Evolutionary conservation across 495 filamentous ascomycete species (phyloP), one percentile per base, ranked within the genome.

Genomic region (Penicillium bovifimosum): DNA sequence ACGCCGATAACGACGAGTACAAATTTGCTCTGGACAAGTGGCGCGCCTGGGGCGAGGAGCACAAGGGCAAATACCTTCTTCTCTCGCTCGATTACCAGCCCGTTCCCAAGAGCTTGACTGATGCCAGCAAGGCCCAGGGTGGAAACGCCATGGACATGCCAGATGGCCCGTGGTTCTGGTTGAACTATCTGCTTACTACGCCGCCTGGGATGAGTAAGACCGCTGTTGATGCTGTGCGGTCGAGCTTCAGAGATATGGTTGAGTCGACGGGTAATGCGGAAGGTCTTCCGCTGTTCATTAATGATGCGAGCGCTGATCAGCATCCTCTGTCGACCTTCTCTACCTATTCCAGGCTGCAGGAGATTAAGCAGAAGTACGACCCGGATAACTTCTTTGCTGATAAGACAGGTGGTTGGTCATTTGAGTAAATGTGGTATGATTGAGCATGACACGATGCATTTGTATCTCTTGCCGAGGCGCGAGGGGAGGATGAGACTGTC

Each of bases 121-220:
- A 70, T 39, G 65, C 66, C 7, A 70, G 66, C 45, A 66, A 65
- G 28, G 55, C 61, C 0, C 67, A 67, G 35, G 66, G 67, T 5
- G 67, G 66, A 2, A 70, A 70, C 41, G 66, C 66, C 20, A 69
- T 70, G 67, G 55, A 67, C 32, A 70, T 70, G 66, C 67, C 67
- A 2, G 66, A 70, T 36, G 67, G 67, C 9, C 67, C 67, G 2
- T 70, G 61, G 56, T 70, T 65, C 27, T 70, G 63, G 63, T 38
- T 68, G 34, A 62, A 67, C 32, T 70, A 66, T 50, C 34, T 68
- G 20, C 51, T 70, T 11, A 59, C 56, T 0, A 67, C 65, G 20
- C 56, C 53, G 0, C 35, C 55, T 5, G 47, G 49, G 6, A 62
- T 68, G 58, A 59, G 55, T 39, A 45, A 58, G 17, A 26, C 54